Percentiles rank a stretch among this genome's conserved stretches.
Evolutionary conservation across 148 eudicot genomes (phyloP).

Genomic region (Amaranthus hypochondriacus): DNA sequence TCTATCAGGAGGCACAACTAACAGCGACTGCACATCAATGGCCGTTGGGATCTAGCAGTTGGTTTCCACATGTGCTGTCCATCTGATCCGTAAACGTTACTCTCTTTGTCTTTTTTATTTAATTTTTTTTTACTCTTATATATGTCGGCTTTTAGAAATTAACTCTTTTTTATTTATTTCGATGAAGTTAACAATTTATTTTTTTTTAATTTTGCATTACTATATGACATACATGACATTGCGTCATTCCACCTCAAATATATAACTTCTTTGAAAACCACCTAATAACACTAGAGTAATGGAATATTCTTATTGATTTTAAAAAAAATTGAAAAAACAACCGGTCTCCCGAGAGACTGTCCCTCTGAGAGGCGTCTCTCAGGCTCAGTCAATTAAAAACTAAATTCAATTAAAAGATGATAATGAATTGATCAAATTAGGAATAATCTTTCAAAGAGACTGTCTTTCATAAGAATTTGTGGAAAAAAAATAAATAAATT

Average conservation of each 20-base stretch:
- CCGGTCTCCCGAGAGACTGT: too few relatives aligned
- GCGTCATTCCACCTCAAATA: too few relatives aligned
- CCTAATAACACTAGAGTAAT: too few relatives aligned
- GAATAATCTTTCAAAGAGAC: not conserved
- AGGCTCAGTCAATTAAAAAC: too few relatives aligned
- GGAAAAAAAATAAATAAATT: not conserved
- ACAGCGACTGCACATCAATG: not conserved
- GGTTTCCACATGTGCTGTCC: not conserved
- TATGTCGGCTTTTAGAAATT: not conserved
- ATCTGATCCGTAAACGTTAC: not conserved
- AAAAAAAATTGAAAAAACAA: too few relatives aligned
- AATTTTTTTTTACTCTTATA: not conserved
- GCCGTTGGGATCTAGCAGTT: not conserved
- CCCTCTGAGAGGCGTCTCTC: too few relatives aligned
- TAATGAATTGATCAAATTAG: too few relatives aligned
- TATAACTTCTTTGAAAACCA: not conserved
- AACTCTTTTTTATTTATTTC: not conserved
- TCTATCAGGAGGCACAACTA: conserved; percentile 1
- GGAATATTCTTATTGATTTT: too few relatives aligned
- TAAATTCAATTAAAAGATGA: not conserved
- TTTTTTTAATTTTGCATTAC: too few relatives aligned
- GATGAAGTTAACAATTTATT: too few relatives aligned
- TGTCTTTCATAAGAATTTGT: not conserved
- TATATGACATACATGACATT: too few relatives aligned
- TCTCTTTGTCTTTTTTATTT: not conserved